A percentile compares a stretch with the other conserved stretches of the same genome.
Conservation (phyloP, 1,284 basidiomycete genomes). For the Microbotryum silenes-acaulis region DNA sequence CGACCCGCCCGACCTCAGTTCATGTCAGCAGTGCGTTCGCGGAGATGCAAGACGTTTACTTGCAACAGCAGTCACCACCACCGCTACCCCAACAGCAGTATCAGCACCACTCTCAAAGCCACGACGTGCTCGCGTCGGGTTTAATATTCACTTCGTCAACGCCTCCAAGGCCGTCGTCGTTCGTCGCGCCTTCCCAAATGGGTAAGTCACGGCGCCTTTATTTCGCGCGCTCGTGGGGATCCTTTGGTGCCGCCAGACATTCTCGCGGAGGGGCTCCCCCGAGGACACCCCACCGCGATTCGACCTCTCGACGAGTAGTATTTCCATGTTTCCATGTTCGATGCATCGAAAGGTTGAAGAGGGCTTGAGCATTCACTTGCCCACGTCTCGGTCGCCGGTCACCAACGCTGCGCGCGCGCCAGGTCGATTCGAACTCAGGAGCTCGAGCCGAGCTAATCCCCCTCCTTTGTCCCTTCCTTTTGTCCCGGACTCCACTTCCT, state of each 20-base stretch:
- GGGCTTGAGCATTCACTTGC: too few species aligned
- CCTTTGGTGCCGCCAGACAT: not conserved
- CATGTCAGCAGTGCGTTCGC: conserved; percentile 7
- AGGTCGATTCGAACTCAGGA: too few species aligned
- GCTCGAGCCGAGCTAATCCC: too few species aligned
- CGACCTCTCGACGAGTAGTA: too few species aligned
- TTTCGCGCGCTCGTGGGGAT: not conserved
- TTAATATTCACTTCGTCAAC: conserved; percentile 1
- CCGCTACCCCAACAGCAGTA: not conserved
- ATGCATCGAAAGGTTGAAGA: too few species aligned
- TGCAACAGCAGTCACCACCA: conserved; percentile 3
- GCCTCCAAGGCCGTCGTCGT: not conserved
- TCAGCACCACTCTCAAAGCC: not conserved
- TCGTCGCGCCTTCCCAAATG: not conserved
- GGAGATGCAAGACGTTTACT: conserved; percentile 15
- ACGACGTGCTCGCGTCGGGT: not conserved
- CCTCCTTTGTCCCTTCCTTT: too few species aligned
- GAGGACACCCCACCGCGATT: too few species aligned
- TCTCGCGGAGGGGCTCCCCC: too few species aligned
- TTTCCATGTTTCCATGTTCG: too few species aligned
- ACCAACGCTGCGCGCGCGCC: too few species aligned
- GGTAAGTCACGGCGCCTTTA: not conserved
- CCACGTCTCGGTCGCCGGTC: too few species aligned
- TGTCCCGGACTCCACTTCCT: too few species aligned
- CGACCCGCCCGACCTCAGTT: conserved; percentile 5